Base-by-base conservation (phyloP, 2,329 filamentous ascomycete genomes). In the Dothideomycetidae sp. region DNA sequence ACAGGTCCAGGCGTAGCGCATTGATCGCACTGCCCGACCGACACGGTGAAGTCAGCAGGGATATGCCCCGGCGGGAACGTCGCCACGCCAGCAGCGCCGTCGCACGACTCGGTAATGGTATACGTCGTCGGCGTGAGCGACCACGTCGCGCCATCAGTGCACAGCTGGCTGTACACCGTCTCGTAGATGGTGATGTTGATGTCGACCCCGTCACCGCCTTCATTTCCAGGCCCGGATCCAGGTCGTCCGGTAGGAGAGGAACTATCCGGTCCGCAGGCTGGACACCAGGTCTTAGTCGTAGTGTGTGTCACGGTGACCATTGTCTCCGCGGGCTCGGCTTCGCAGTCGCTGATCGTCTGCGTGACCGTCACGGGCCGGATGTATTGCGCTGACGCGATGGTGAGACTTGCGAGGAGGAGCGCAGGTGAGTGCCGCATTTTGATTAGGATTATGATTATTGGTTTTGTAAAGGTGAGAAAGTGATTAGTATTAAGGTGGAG, bases 61-160 rank as follows among this genome's bases (percentile, higher is more conserved):
- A 57, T 44, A 40, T 57, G 50, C 31, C 51, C 53, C 23, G 50
- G 46, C 10, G 50, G 51, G 49, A 50, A 57, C 9, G 54, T 56
- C 12, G 55, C 53, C 28, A 48, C 52, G 7, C 50, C 36, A 21
- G 51, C 53, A n/a, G n/a, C n/a, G n/a, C n/a, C n/a, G 11, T 46
- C 46, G 45, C 56, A 59, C 39, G 46, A 52, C 36, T 59, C 55
- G 21, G 56, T 59, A 38, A 58, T 48, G 13, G 54, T 59, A 48
- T 56, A 55, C 12, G 50, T 55, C 26, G 44, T 46, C 23, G 52
- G 49, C 3, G 49, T 50, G 42, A 45, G 33, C 30, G 37, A 33
- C 15, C 30, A 40, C 21, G 39, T 37, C 12, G 48, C 43, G 32
- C 51, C 54, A 12, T 53, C 57, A 10, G 52, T 49, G 50, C 55